These are phyloP conservation scores for Adansonia grandidieri DNA, from an alignment of 441 rosid genomes.

Conservation along the genomic window DNA sequence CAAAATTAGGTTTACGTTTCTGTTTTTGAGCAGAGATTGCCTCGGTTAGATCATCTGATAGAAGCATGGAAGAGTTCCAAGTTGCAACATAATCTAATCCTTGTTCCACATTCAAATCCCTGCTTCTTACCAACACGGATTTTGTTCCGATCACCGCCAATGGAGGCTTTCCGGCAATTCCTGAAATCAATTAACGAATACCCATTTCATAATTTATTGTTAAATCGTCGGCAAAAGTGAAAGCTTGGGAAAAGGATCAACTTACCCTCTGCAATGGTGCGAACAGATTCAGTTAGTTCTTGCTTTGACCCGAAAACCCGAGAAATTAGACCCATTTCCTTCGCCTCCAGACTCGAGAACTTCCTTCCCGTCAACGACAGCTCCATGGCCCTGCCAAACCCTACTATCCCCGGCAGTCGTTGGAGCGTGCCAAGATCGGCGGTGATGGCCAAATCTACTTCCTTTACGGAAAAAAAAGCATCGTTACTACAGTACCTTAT, in stretches of 20 bases:
- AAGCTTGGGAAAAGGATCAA: neutral
- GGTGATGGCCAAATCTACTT: slow-evolving; percentile 74
- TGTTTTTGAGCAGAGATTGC: slow-evolving; percentile 56
- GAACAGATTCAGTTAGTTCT: slow-evolving; percentile 58
- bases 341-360: slow-evolving; percentile 69
- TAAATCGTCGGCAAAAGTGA: neutral
- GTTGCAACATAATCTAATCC: slow-evolving; percentile 86
- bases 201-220: neutral
- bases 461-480: slow-evolving; percentile 75
- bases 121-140: slow-evolving; percentile 61
- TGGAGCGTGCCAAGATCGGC: slow-evolving; percentile 89
- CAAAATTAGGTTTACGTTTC: slow-evolving; percentile 36
- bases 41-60: slow-evolving; percentile 69
- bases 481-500: slow-evolving; percentile 65
- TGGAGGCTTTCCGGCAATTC: slow-evolving; percentile 75
- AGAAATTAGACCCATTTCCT: slow-evolving; percentile 73
- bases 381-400: slow-evolving; percentile 70
- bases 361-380: slow-evolving; percentile 71
- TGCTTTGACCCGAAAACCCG: slow-evolving; percentile 60
- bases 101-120: slow-evolving; percentile 68
- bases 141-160: slow-evolving; percentile 83
- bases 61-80: slow-evolving; percentile 86
- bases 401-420: slow-evolving; percentile 75
- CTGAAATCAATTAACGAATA: slow-evolving; percentile 35
- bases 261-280: slow-evolving; percentile 65